phyloP scores from a whole-genome alignment of 2,329 filamentous ascomycete species.

The Colletotrichum graminicola region DNA sequence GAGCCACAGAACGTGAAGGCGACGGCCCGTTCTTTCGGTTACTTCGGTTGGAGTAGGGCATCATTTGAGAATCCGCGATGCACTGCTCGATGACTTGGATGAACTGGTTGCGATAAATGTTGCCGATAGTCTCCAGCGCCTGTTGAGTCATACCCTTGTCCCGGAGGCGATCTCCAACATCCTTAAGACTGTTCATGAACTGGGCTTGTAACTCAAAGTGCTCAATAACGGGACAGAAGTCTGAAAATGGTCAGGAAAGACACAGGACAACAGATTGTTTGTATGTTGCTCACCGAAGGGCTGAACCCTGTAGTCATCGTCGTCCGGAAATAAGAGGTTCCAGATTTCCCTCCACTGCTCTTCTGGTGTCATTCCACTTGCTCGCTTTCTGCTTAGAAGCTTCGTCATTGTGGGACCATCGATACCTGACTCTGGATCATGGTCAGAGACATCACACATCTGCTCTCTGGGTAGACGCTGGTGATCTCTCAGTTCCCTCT shows the following conservation, averaged over 20 bases:
- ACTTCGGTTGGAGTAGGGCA: constrained; percentile 56
- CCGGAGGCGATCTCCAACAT: constrained; percentile 50
- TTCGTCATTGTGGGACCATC: constrained; percentile 56
- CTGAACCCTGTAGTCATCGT: constrained; percentile 51
- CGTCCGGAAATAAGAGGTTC: constrained; percentile 58
- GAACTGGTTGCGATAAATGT: constrained; percentile 57
- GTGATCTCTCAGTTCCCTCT: constrained; percentile 56
- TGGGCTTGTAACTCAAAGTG: constrained; percentile 54
- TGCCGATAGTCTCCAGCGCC: constrained; percentile 54
- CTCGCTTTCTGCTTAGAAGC: constrained; percentile 55
- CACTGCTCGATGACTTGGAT: constrained; percentile 55
- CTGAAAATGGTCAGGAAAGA: constrained; percentile 43
- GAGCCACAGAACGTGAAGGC: constrained; percentile 29
- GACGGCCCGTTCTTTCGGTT: constrained; percentile 54
- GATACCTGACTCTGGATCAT: constrained; percentile 56
- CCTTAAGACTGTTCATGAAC: constrained; percentile 52
- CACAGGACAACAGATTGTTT: too few relatives aligned
- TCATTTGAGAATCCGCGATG: constrained; percentile 50
- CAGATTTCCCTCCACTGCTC: constrained; percentile 58
- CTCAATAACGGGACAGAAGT: constrained; percentile 57
- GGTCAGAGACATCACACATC: constrained; percentile 57
- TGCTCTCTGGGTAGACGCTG: constrained; percentile 55
- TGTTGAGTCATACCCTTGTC: constrained; percentile 55
- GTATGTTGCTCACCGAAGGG: constrained; percentile 47
- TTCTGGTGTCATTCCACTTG: constrained; percentile 53